Conservation (phyloP, 2,329 filamentous ascomycete species). For the Clonostachys sp. region DNA sequence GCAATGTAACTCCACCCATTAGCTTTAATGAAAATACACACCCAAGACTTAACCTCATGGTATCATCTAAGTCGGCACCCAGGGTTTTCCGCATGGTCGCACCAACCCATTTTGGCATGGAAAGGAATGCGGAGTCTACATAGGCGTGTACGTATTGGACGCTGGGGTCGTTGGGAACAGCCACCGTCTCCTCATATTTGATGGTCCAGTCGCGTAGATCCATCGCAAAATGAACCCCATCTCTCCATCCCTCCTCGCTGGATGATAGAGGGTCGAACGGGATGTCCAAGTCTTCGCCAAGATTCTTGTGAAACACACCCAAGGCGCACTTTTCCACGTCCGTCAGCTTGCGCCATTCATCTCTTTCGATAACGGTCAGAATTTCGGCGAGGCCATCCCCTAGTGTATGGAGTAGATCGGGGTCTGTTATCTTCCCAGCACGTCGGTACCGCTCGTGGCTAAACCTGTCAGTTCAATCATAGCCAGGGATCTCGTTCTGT, state of each 20-base stretch:
- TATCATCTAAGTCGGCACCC: conserved; percentile 5
- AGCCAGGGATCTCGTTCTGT: not conserved
- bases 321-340: conserved; percentile 50
- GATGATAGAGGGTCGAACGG: conserved; percentile 38
- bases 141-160: not conserved
- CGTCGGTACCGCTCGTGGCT: conserved; percentile 49
- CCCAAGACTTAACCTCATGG: conserved; percentile 8
- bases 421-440: conserved; percentile 53
- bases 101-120: conserved; percentile 4
- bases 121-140: conserved; percentile 26
- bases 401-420: conserved; percentile 63
- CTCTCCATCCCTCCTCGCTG: conserved; percentile 29
- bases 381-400: conserved; percentile 54
- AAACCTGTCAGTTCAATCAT: not conserved
- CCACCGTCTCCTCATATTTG: conserved; percentile 36
- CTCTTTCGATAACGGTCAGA: conserved; percentile 41
- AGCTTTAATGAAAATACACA: conserved; percentile 17
- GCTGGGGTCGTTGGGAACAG: conserved; percentile 21
- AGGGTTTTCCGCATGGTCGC: conserved; percentile 5
- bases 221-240: conserved; percentile 47
- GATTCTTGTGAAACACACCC: conserved; percentile 52
- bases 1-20: too few species aligned
- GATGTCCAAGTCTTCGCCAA: conserved; percentile 53
- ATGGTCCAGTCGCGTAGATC: conserved; percentile 43
- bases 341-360: conserved; percentile 53